Conservation (phyloP, 2,329 filamentous ascomycete genomes). For the Xylariaceae sp. region DNA sequence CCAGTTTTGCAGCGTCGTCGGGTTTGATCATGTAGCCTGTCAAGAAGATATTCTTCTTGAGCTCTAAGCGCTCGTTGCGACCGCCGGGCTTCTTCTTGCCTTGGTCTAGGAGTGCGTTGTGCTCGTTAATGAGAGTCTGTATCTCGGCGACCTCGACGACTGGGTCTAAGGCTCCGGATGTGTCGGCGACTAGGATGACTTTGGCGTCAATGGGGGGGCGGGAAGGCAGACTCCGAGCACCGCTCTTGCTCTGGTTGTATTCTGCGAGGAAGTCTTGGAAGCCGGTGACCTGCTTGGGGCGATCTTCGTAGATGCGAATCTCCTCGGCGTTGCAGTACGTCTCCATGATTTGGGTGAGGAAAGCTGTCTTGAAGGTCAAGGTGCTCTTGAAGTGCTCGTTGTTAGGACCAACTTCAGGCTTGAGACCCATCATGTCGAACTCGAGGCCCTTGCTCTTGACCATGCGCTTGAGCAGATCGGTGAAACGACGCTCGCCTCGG, state of each 20-base stretch:
- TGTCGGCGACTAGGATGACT: slow-evolving; percentile 81
- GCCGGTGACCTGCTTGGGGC: slow-evolving; percentile 64
- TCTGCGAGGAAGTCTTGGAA: slow-evolving; percentile 81
- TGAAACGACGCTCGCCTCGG: slow-evolving; percentile 71
- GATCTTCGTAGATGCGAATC: slow-evolving; percentile 70
- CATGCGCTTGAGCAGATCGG: slow-evolving; percentile 77
- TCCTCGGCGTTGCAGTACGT: slow-evolving; percentile 83
- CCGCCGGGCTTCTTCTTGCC: slow-evolving; percentile 33
- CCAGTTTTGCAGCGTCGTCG: slow-evolving; percentile 67
- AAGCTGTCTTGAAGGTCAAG: slow-evolving; percentile 87
- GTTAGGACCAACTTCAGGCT: slow-evolving; percentile 76
- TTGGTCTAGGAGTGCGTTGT: slow-evolving; percentile 69
- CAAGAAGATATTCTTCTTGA: slow-evolving; percentile 86
- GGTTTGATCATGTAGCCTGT: slow-evolving; percentile 83
- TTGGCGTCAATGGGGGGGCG: slow-evolving; percentile 69
- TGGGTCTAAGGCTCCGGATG: slow-evolving; percentile 49
- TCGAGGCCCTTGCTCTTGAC: slow-evolving; percentile 70
- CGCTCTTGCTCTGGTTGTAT: slow-evolving; percentile 61
- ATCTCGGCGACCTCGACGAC: slow-evolving; percentile 42
- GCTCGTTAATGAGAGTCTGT: slow-evolving; percentile 82
- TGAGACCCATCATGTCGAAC: slow-evolving; percentile 85
- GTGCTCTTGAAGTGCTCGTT: slow-evolving; percentile 77
- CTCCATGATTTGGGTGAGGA: slow-evolving; percentile 75
- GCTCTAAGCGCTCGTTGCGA: slow-evolving; percentile 52
- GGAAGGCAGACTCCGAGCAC: slow-evolving; percentile 46